Evolutionary conservation across 305 asterid species (phyloP), one percentile per base, ranked within the genome.

Genomic region (Solanum hybrid): DNA sequence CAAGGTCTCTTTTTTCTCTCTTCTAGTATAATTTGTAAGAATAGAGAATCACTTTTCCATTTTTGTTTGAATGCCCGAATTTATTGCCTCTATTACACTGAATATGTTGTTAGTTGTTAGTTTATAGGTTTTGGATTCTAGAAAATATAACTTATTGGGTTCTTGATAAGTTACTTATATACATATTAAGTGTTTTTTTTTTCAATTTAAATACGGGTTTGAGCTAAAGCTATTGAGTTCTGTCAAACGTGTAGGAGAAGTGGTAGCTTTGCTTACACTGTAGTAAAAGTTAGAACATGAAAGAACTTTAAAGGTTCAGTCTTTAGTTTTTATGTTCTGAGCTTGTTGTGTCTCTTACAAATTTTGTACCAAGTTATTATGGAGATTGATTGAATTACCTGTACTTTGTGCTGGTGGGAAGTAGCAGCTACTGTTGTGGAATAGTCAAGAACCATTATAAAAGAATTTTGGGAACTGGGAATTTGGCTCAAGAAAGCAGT

Each of bases 1-100:
- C 98, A 91, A 92, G 97, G 98, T 95, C 15, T 69, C 66, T 51
- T 69, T 32, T 27, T 15, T 56, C 17, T 37, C 40, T 34, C 3
- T 14, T 15, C 64, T 85, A 5, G 81, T 71, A n/a, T 80, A 22
- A 56, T 9, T 79, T 24, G 71, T 82, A 82, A 10, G 34, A 81
- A 7, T 17, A 40, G 22, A 40, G 24, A 81, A 42, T 42, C 26
- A 8, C 2, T 42, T 35, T 81, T 27, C 34, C 7, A 10, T 84
- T n/a, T 22, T 69, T 69, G 31, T 9, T 0, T 3, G 69, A 60
- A 60, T 22, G 26, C 72, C 12, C 11, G 26, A 19, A 60, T 60
- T 60, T 24, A 2, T 69, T 69, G 75, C 31, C 7, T 24, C 0
- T 66, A 69, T 66, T 24, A 24, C 2, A 0, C 3, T 24, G 14